Evolutionary conservation across 2,329 filamentous ascomycete genomes (phyloP).

Genomic region (Blastomyces silverae): DNA sequence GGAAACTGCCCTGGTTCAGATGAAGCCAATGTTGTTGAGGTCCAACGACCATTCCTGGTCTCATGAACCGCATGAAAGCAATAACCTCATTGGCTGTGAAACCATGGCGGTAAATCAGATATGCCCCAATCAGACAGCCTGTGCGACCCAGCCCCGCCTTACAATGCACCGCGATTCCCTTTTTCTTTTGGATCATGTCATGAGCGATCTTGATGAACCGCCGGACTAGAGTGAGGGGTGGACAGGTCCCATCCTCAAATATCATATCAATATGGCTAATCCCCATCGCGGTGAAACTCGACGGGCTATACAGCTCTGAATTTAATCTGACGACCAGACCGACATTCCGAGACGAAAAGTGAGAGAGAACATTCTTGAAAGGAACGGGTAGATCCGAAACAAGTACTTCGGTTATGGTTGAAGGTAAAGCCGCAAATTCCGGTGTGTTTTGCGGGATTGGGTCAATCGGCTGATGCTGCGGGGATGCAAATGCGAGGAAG

Average conservation of each 20-base stretch:
- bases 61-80: conserved; percentile 98
- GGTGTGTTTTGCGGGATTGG: conserved; percentile 67
- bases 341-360: conserved; percentile 82
- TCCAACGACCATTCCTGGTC: conserved; percentile 96
- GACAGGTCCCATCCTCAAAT: conserved; percentile 96
- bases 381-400: conserved; percentile 66
- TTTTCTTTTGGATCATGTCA: conserved; percentile 85
- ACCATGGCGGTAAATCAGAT: conserved; percentile 92
- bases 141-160: conserved; percentile 95
- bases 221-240: conserved; percentile 76
- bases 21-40: conserved; percentile 99
- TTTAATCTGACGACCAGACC: conserved; percentile 92
- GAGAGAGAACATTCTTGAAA: conserved; percentile 91
- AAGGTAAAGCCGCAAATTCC: conserved; percentile 66
- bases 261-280: conserved; percentile 99
- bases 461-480: conserved; percentile 70
- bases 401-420: conserved; percentile 65
- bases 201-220: conserved; percentile 94
- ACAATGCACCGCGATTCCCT: conserved; percentile 95
- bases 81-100: conserved; percentile 98
- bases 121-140: conserved; percentile 92
- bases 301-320: conserved; percentile 89
- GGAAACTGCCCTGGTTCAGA: conserved; percentile 90
- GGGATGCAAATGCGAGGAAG: conserved; percentile 94
- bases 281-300: conserved; percentile 92